Percentiles rank a stretch among this genome's conserved stretches.
Conservation (phyloP, 2,329 filamentous ascomycete genomes). For the Ilyonectria robusta region DNA sequence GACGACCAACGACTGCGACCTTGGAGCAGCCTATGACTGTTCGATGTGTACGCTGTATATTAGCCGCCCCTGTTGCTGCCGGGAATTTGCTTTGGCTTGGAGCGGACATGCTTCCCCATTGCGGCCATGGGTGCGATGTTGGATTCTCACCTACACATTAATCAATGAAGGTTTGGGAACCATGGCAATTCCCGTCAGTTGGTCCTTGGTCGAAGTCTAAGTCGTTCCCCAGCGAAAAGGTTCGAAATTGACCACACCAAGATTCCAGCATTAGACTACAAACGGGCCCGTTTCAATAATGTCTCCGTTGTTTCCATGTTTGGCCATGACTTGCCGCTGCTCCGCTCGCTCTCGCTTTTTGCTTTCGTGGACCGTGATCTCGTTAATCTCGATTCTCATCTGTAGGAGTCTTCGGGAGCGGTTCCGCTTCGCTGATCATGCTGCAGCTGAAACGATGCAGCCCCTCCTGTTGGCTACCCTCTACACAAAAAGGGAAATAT, state of each 20-base stretch:
- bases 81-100: neutral
- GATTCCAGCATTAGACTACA: neutral
- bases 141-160: neutral
- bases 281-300: neutral
- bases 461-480: constrained; percentile 14
- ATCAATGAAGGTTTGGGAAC: neutral
- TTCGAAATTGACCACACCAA: too few species aligned
- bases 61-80: neutral
- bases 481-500: constrained; percentile 7
- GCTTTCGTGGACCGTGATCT: neutral
- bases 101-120: neutral
- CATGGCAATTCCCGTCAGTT: neutral
- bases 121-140: neutral
- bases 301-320: neutral
- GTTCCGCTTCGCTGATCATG: constrained; percentile 13
- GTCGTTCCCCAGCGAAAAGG: neutral
- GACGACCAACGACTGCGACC: constrained; percentile 3
- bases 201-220: neutral
- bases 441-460: constrained; percentile 21
- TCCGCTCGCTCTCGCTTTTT: neutral
- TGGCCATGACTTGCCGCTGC: neutral
- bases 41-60: neutral
- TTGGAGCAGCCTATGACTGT: neutral
- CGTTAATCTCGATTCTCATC: constrained; percentile 24
- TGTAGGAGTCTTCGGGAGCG: constrained; percentile 1